A percentile compares a stretch with the other conserved stretches of the same genome.
Conservation (phyloP, 805 yeast species). For the Barnettozyma siamensis region DNA sequence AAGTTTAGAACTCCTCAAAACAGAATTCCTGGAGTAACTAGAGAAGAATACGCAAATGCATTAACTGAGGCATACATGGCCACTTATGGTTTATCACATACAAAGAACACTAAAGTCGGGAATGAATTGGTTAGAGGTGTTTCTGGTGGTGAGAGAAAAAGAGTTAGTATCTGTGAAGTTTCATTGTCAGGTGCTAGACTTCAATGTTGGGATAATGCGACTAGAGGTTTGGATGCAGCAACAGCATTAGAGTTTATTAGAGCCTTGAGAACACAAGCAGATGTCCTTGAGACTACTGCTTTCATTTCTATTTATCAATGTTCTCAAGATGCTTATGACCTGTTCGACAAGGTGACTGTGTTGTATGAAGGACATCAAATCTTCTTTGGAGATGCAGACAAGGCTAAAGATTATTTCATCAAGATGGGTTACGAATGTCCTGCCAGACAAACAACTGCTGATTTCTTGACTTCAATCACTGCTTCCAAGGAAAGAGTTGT, state of each 20-base stretch:
- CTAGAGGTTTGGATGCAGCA: conserved; percentile 57
- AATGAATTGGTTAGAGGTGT: conserved; percentile 59
- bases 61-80: conserved; percentile 47
- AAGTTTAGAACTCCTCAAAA: conserved; percentile 54
- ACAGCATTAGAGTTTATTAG: conserved; percentile 49
- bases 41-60: conserved; percentile 50
- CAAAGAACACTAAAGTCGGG: conserved; percentile 57
- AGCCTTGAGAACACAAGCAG: conserved; percentile 45
- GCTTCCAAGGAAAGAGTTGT: conserved; percentile 56
- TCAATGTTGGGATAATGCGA: conserved; percentile 51
- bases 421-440: conserved; percentile 63
- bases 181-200: conserved; percentile 38
- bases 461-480: conserved; percentile 63
- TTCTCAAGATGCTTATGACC: conserved; percentile 56
- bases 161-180: conserved; percentile 64
- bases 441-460: conserved; percentile 65
- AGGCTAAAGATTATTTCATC: conserved; percentile 53
- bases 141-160: conserved; percentile 67
- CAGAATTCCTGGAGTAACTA: conserved; percentile 47
- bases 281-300: conserved; percentile 43
- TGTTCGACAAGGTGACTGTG: conserved; percentile 58
- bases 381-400: conserved; percentile 51
- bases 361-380: conserved; percentile 58
- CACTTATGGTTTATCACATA: conserved; percentile 43
- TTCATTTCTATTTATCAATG: conserved; percentile 69